Evolutionary conservation across 1,284 basidiomycete genomes (phyloP).

Genomic region (Inonotus obliquus): DNA sequence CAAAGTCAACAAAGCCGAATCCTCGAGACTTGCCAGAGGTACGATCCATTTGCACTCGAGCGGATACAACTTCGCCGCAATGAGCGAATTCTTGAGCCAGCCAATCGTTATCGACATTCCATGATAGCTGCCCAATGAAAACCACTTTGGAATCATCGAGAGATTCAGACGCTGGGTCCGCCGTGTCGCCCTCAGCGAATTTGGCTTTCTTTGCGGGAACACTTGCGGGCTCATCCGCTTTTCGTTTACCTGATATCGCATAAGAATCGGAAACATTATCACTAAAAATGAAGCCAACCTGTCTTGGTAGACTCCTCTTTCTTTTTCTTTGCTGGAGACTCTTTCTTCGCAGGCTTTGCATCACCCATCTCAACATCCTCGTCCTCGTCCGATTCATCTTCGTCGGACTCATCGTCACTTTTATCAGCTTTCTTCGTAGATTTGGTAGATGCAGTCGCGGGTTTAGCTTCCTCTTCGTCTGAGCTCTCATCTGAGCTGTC

Average conservation of each 20-base stretch:
- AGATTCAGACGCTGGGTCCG: constrained; percentile 36
- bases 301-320: constrained; percentile 27
- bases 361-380: constrained; percentile 52
- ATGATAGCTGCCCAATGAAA: constrained; percentile 93
- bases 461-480: constrained; percentile 19
- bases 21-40: constrained; percentile 84
- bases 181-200: constrained; percentile 52
- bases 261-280: constrained; percentile 11
- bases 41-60: constrained; percentile 90
- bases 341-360: constrained; percentile 27
- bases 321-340: constrained; percentile 43
- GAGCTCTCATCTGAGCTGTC: constrained; percentile 15
- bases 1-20: constrained; percentile 95
- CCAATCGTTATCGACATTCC: constrained; percentile 98
- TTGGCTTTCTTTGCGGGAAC: constrained; percentile 82
- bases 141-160: constrained; percentile 65
- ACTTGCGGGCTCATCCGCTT: constrained; percentile 65
- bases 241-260: constrained; percentile 65
- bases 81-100: constrained; percentile 86
- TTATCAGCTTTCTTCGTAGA: background rate
- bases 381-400: constrained; percentile 30
- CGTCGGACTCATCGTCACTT: constrained; percentile 15
- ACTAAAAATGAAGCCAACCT: background rate
- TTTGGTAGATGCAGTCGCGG: constrained; percentile 23
- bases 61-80: constrained; percentile 85